Conservation (phyloP, 169 alveolate species). For the Eimeria mitis region DNA sequence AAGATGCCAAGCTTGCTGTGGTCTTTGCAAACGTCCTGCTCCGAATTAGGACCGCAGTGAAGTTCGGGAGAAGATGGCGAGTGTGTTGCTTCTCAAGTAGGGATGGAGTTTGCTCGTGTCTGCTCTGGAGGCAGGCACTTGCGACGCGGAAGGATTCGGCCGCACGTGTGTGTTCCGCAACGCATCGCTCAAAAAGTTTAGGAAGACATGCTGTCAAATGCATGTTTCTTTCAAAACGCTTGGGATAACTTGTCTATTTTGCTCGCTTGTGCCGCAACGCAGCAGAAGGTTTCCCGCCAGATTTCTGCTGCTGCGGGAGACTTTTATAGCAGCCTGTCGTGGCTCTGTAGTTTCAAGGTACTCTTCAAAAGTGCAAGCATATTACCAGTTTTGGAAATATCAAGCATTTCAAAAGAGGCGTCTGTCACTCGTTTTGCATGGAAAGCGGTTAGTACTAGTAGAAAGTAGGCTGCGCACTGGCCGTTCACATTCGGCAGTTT, state of each 20-base stretch:
- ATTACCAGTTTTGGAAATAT: background rate
- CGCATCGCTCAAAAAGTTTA: background rate
- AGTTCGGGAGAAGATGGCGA: background rate
- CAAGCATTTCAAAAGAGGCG: background rate
- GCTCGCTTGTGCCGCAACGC: constrained; percentile 8
- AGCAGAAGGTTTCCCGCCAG: constrained; percentile 35
- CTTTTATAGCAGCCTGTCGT: background rate
- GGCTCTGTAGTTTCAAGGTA: background rate
- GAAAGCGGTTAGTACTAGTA: background rate
- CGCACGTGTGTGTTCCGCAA: background rate
- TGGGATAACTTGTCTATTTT: constrained; percentile 23
- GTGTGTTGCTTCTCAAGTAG: background rate
- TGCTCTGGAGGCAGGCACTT: constrained; percentile 4
- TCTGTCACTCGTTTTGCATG: background rate
- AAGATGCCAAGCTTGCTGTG: constrained; percentile 4
- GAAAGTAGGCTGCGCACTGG: background rate
- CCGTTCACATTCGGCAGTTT: background rate
- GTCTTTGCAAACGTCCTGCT: constrained; percentile 21
- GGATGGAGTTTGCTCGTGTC: constrained; percentile 13
- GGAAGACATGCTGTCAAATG: background rate
- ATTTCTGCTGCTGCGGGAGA: constrained; percentile 2
- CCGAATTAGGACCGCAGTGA: background rate
- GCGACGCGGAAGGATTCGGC: background rate
- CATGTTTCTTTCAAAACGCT: background rate
- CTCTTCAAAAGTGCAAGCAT: background rate